phyloP scores from a whole-genome alignment of 2,329 filamentous ascomycete species.

The Fusarium verrucosum region DNA sequence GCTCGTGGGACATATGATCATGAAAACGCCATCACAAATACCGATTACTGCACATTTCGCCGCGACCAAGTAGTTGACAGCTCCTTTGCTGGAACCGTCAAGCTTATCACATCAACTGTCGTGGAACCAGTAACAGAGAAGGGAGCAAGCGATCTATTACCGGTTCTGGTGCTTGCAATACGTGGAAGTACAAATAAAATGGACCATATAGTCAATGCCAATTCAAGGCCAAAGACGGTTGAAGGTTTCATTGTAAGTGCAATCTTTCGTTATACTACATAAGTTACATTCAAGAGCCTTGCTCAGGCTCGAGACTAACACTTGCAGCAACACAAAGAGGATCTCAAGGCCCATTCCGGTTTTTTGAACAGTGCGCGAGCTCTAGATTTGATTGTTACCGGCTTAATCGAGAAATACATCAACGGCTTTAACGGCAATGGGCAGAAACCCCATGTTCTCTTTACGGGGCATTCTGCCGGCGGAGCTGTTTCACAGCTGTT shows the following conservation, averaged over 20 bases:
- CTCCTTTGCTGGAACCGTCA: constrained; percentile 28
- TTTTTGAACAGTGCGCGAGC: constrained; percentile 33
- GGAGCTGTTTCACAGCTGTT: constrained; percentile 38
- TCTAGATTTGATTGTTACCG: constrained; percentile 11
- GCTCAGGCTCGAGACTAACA: background rate
- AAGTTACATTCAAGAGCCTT: background rate
- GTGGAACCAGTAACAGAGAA: background rate
- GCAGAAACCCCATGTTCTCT: constrained; percentile 27
- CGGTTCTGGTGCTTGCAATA: constrained; percentile 34
- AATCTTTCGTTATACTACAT: background rate
- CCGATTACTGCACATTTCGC: constrained; percentile 16
- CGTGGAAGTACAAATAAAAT: constrained; percentile 37
- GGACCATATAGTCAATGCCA: constrained; percentile 39
- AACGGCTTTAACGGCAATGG: background rate
- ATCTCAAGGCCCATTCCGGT: constrained; percentile 28
- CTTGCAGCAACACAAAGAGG: background rate
- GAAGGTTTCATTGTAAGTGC: constrained; percentile 31
- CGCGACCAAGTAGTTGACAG: constrained; percentile 10
- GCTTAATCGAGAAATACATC: constrained; percentile 9
- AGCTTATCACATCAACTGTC: constrained; percentile 28
- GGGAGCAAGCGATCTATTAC: constrained; percentile 2
- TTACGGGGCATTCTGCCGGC: constrained; percentile 41
- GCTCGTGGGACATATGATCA: constrained; percentile 25
- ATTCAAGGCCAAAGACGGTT: constrained; percentile 7
- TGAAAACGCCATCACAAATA: constrained; percentile 9